Base-by-base conservation (phyloP, 2,329 filamentous ascomycete genomes). In the Epichloe gansuensis region DNA sequence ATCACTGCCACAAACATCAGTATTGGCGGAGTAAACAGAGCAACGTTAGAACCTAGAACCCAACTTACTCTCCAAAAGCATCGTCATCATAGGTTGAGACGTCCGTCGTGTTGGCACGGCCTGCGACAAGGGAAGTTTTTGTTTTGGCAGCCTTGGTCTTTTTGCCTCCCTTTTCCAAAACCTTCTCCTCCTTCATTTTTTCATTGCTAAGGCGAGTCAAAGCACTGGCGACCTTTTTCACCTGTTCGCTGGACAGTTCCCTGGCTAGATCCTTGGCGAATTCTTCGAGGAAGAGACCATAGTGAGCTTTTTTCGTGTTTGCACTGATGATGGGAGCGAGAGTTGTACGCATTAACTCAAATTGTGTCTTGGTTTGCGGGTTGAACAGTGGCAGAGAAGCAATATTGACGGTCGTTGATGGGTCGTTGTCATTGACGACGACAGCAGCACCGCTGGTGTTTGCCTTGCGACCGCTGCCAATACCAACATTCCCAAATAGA, bases 141-240 rank as follows among this genome's bases (percentile, higher is more conserved):
- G 86, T 95, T 82, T 97, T 97, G 56, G 88, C 86, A 4, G 90
- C 90, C 80, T 97, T 97, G 61, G 77, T 82, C 82, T 97, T 98
- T 86, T 97, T 98, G 63, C 85, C 87, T 51, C 87, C 84, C 77
- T 95, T 96, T 58, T 95, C 89, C 3, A 87, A 81, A 4, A 85
- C 83, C 78, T 97, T 96, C 78, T 98, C 93, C 69, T 96, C 90
- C 75, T 89, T 94, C 85, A 97, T 85, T 78, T 95, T 96, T 80
- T 97, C 93, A 67, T 98, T 98, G 66, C 88, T 80, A 52, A 95
- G 77, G 5, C 89, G 85, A n/a, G 90, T 95, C 63, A 98, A 71
- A 5, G 80, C 78, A 68, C 87, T 94, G 12, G 89, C 81, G 58
- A 95, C 81, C 77, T 97, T 97, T 80, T 97, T 96, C 71, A 97